Base-by-base conservation (phyloP, 768 basidiomycete species). In the Lactarius hatsudake region DNA sequence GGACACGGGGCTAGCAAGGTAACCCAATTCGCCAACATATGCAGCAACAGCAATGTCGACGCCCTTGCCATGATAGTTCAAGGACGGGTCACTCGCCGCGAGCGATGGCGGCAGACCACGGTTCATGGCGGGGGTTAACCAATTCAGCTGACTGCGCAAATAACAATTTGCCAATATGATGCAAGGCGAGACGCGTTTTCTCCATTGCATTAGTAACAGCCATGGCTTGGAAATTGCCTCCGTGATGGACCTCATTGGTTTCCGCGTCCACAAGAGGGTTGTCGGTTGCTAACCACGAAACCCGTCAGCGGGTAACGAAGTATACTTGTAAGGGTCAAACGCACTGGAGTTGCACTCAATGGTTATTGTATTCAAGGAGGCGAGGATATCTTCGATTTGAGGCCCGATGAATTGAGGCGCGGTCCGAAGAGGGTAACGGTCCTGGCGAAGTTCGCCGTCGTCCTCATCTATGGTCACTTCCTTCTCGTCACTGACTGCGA, bases 191-290 rank as follows among this genome's bases (percentile, higher is more conserved):
- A 17, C 93, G 89, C 20, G 90, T 90, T 76, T 93, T 92, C 75
- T 94, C 93, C 90, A 94, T 93, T 15, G 87, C 86, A 63, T 91
- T 93, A 9, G 91, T 91, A 48, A 94, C 86, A 3, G 91, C 81
- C 83, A 92, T 89, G 0, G 91, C 91, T 74, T 94, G 93, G 85
- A 95, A 95, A 75, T 94, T 94, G 18, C 93, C 93, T 36, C 91
- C 93, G 64, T 93, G 84, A 75, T 93, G 90, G 23, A 93, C 80
- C 61, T 78, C 79, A 2, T 86, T 86, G 6, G 83, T 84, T 71
- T 86, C 82, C 51, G 82, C 81, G 68, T 95, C 90, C 45, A 94
- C 80, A 9, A 95, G 83, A 1, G 93, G 93, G 74, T 95, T 95
- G 74, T 95, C 93, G 5, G 93, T 95, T 23, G 93, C 88, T 90